Conservation (phyloP, 371 early-diverging fungal species). For the Batrachochytrium dendrobatidis region DNA sequence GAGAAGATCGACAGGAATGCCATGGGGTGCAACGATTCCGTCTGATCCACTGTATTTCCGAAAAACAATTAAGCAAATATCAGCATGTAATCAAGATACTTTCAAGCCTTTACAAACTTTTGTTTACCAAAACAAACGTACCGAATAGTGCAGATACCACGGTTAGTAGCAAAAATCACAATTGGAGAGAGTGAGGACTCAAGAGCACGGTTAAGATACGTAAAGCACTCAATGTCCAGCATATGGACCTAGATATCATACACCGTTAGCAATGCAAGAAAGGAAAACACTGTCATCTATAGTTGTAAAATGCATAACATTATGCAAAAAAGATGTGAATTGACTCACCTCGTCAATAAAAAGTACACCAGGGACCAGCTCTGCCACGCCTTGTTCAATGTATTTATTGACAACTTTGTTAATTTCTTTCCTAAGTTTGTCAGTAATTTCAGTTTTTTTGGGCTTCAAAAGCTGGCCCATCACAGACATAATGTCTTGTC, state of each 20-base stretch:
- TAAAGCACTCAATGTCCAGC: conserved; percentile 98
- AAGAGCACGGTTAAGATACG: conserved; percentile 94
- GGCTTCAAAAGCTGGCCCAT: conserved; percentile 96
- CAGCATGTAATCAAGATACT: not conserved
- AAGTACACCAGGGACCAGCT: conserved; percentile 94
- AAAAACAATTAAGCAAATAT: not conserved
- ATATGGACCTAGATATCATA: conserved; percentile 67
- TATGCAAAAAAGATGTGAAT: not conserved
- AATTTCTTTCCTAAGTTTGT: conserved; percentile 94
- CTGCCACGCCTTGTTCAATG: conserved; percentile 97
- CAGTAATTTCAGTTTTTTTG: conserved; percentile 96
- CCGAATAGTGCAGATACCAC: conserved; percentile 92
- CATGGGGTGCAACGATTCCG: conserved; percentile 85
- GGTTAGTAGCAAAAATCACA: conserved; percentile 95
- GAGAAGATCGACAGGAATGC: conserved; percentile 94
- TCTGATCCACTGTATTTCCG: conserved; percentile 67
- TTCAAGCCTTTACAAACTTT: not conserved
- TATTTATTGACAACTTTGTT: conserved; percentile 98
- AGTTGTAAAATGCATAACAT: not conserved
- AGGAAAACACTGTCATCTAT: not conserved
- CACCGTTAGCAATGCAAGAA: not conserved
- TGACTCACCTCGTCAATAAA: conserved; percentile 89
- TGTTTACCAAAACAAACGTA: conserved; percentile 19
- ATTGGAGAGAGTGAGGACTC: conserved; percentile 94
- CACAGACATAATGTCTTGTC: conserved; percentile 95